These are phyloP conservation scores for Elaeis guineensis DNA, from an alignment of 176 grass and related monocot species.

Conservation along the genomic window DNA sequence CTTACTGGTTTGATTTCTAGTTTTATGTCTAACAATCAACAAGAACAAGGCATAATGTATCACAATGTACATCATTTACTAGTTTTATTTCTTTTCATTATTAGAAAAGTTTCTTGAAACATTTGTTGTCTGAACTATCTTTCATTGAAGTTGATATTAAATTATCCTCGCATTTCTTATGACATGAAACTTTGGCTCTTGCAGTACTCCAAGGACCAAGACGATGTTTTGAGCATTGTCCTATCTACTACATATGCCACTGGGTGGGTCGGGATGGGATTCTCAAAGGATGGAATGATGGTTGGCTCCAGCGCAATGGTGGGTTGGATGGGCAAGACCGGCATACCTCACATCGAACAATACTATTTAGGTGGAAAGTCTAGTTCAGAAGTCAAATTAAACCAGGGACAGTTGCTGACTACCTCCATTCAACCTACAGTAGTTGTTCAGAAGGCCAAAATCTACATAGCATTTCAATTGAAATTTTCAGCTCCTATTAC, in stretches of 20 bases:
- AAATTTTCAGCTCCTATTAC: slow-evolving; percentile 40
- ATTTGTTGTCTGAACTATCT: background rate
- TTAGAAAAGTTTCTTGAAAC: too few species aligned
- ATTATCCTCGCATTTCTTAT: slow-evolving; percentile 3
- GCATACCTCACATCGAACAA: slow-evolving; percentile 40
- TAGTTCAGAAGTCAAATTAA: slow-evolving; percentile 38
- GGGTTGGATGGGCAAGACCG: slow-evolving; percentile 88
- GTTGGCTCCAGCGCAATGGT: slow-evolving; percentile 90
- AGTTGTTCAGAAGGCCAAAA: slow-evolving; percentile 67
- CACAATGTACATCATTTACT: too few species aligned
- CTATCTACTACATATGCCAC: slow-evolving; percentile 64
- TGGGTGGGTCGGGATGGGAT: slow-evolving; percentile 93
- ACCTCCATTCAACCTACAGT: slow-evolving; percentile 48
- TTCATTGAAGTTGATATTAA: background rate
- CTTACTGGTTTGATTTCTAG: too few species aligned
- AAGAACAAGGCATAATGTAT: too few species aligned
- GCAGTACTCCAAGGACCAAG: slow-evolving; percentile 74
- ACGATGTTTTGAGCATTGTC: slow-evolving; percentile 72
- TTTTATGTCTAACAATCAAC: too few species aligned
- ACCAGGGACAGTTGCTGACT: slow-evolving; percentile 40
- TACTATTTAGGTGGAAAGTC: slow-evolving; percentile 44
- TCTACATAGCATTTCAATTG: slow-evolving; percentile 74
- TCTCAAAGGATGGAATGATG: slow-evolving; percentile 75
- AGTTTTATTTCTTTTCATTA: too few species aligned
- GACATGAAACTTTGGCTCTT: slow-evolving; percentile 3